A percentile compares a stretch with the other conserved stretches of the same genome.
Conservation (phyloP, 805 yeast genomes). For the Cyberlindnera euphorbiae region DNA sequence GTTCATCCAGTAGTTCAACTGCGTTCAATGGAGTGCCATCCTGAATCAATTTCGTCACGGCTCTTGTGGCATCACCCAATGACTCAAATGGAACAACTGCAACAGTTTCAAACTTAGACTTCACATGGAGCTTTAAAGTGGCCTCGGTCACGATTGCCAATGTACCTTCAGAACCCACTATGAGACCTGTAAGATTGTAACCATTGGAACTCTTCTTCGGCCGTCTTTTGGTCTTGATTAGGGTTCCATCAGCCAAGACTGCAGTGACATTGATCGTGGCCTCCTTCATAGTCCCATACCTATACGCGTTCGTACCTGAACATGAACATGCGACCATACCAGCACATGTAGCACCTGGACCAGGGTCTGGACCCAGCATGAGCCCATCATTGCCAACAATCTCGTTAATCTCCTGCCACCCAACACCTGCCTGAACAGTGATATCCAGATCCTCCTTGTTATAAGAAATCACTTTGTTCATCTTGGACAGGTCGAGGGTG, state of each 20-base stretch:
- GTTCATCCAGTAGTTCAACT: conserved; percentile 66
- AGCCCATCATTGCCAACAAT: conserved; percentile 42
- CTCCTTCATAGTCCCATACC: conserved; percentile 79
- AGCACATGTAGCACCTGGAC: conserved; percentile 75
- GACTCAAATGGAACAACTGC: conserved; percentile 64
- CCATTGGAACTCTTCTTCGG: conserved; percentile 79
- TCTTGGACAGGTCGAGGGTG: conserved; percentile 50
- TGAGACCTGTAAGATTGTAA: conserved; percentile 67
- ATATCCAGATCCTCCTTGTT: conserved; percentile 65
- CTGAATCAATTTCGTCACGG: conserved; percentile 58
- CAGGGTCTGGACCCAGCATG: conserved; percentile 71
- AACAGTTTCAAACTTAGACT: conserved; percentile 59
- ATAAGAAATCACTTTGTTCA: conserved; percentile 54
- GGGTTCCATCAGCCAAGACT: conserved; percentile 75
- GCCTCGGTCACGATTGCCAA: conserved; percentile 75
- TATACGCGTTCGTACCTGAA: conserved; percentile 72
- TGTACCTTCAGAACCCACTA: conserved; percentile 77
- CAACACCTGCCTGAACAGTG: conserved; percentile 71
- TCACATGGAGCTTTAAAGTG: conserved; percentile 62
- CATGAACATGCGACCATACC: conserved; percentile 77
- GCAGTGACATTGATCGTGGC: conserved; percentile 62
- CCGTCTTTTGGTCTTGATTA: conserved; percentile 65
- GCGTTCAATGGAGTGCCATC: conserved; percentile 66
- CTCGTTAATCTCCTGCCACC: conserved; percentile 67
- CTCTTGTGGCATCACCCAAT: conserved; percentile 64